phyloP scores from a whole-genome alignment of 257 asterid species.

The Primulina huaijiensis region DNA sequence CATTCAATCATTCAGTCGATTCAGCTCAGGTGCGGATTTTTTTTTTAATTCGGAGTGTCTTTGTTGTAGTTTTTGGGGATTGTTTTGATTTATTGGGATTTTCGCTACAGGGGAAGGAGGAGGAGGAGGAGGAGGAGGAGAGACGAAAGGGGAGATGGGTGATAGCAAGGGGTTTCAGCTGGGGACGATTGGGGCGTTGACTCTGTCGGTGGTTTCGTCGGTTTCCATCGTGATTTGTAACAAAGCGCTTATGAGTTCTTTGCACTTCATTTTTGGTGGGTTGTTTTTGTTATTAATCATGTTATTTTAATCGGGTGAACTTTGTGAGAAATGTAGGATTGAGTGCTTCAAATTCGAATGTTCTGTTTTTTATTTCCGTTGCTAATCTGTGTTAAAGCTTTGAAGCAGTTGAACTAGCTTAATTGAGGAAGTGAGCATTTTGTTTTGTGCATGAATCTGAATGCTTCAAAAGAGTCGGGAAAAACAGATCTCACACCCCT shows the following conservation, averaged over 20 bases:
- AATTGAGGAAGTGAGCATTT: background rate
- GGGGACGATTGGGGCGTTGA: constrained; percentile 77
- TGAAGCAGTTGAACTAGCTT: background rate
- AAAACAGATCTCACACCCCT: background rate
- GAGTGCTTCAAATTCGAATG: constrained; percentile 2
- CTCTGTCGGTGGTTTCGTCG: constrained; percentile 75
- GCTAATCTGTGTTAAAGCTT: background rate
- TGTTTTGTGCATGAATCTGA: background rate
- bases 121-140: background rate
- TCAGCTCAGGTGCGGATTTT: background rate
- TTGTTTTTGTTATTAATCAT: background rate
- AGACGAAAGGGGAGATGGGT: constrained; percentile 42
- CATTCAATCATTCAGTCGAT: background rate
- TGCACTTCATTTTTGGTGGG: constrained; percentile 80
- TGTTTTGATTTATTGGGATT: constrained; percentile 22
- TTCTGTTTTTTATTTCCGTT: background rate
- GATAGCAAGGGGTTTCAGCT: constrained; percentile 62
- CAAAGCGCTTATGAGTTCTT: constrained; percentile 77
- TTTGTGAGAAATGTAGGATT: constrained; percentile 12
- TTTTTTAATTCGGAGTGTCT: background rate
- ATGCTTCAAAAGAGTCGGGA: background rate
- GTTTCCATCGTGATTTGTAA: constrained; percentile 83
- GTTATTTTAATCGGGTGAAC: background rate
- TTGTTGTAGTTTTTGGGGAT: constrained; percentile 15
- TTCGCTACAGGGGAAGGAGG: constrained; percentile 16